Conservation (phyloP, 31 red algal species). For the Bonnemaisonia californica region DNA sequence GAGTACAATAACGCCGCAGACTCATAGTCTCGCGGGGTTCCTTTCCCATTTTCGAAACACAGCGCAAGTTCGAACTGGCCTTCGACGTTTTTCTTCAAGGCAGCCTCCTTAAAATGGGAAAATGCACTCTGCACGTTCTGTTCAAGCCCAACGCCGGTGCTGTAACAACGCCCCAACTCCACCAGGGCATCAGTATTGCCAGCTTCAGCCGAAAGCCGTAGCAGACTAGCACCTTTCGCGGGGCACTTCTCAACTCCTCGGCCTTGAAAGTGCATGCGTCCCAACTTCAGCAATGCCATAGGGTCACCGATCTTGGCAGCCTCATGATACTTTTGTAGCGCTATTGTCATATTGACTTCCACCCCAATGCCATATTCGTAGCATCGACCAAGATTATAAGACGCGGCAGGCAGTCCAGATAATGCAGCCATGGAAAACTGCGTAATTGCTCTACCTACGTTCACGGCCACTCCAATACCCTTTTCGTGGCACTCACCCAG, state of each 20-base stretch:
- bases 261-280: neutral
- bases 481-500: neutral
- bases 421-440: neutral
- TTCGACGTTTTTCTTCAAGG: neutral
- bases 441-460: neutral
- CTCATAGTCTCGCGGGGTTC: neutral
- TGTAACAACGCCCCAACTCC: neutral
- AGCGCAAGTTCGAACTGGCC: neutral
- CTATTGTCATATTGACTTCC: neutral
- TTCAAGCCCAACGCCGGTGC: neutral
- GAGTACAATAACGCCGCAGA: neutral
- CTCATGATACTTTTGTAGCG: neutral
- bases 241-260: neutral
- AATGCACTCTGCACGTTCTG: neutral
- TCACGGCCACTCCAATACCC: neutral
- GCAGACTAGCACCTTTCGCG: neutral
- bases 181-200: conserved; percentile 9
- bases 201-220: neutral
- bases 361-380: conserved; percentile 8
- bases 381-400: conserved; percentile 3
- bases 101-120: neutral
- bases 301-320: neutral
- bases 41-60: neutral
- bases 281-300: neutral
- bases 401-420: neutral